A percentile compares a stretch with the other conserved stretches of the same genome.
Evolutionary conservation across 192 early-diverging fungal genomes (phyloP).

Genomic region (Dissophora ornata): DNA sequence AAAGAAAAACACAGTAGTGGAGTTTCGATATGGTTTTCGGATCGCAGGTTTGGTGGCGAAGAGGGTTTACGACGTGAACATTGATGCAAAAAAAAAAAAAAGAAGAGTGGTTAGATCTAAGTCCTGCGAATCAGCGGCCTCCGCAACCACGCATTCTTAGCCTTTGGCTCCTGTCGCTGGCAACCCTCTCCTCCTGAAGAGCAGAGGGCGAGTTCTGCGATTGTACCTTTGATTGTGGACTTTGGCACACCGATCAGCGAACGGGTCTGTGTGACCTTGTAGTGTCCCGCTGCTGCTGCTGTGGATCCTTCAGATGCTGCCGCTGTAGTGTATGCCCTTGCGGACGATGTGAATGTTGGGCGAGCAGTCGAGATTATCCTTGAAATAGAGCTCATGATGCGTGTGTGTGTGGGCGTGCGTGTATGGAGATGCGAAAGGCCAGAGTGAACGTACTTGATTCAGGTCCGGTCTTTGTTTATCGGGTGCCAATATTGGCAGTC

Average conservation of each 20-base stretch:
- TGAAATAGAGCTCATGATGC: conserved; percentile 41
- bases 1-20: too few relatives aligned
- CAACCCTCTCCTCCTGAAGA: too few relatives aligned
- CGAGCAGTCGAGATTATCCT: conserved; percentile 28
- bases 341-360: conserved; percentile 20
- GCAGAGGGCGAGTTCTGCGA: too few relatives aligned
- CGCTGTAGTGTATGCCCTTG: conserved; percentile 32
- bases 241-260: conserved; percentile 52
- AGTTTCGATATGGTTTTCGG: too few relatives aligned
- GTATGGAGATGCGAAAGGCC: too few relatives aligned
- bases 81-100: too few relatives aligned
- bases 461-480: conserved; percentile 9
- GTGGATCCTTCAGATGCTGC: conserved; percentile 9
- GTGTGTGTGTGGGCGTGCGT: conserved; percentile 1
- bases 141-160: too few relatives aligned
- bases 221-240: conserved; percentile 50
- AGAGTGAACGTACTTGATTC: neutral
- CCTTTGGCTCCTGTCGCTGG: too few relatives aligned
- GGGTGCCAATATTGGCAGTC: neutral
- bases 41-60: too few relatives aligned
- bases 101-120: too few relatives aligned
- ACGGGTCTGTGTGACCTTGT: conserved; percentile 49
- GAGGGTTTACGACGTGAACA: too few relatives aligned
- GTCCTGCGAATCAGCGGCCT: too few relatives aligned
- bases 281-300: conserved; percentile 24